These are phyloP conservation scores for Cucumis cinereus DNA, from an alignment of 306 rosid genomes.

Conservation along the genomic window DNA sequence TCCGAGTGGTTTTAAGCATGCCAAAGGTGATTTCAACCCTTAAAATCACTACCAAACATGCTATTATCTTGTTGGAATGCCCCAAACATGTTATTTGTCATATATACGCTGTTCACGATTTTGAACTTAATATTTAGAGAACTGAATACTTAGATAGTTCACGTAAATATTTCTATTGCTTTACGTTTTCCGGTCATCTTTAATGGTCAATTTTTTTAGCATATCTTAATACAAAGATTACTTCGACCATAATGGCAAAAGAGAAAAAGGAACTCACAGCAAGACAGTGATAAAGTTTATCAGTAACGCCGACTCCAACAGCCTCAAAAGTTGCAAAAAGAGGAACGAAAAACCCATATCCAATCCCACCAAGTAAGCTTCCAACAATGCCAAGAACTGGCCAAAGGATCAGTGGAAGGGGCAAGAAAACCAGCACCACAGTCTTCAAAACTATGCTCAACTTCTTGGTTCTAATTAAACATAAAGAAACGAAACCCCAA, in stretches of 20 bases:
- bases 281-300: constrained; percentile 51
- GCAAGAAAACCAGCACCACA: constrained; percentile 37
- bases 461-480: constrained; percentile 49
- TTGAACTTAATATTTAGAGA: no score
- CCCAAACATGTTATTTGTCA: no score
- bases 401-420: constrained; percentile 51
- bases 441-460: constrained; percentile 48
- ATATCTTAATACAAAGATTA: not conserved
- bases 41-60: not conserved
- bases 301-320: constrained; percentile 26
- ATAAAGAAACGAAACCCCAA: constrained; percentile 3
- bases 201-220: no score
- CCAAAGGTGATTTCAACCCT: not conserved
- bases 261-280: constrained; percentile 27
- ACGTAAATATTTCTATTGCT: no score
- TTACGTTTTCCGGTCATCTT: no score
- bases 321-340: constrained; percentile 74
- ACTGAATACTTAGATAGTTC: no score
- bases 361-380: constrained; percentile 66
- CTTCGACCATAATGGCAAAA: not conserved
- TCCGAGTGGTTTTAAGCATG: no score
- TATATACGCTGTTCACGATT: no score
- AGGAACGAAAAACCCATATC: constrained; percentile 65
- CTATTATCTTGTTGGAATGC: no score
- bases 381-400: constrained; percentile 46